These are phyloP conservation scores for Dalbergia oliveri DNA, from an alignment of 306 rosid species.

Conservation along the genomic window DNA sequence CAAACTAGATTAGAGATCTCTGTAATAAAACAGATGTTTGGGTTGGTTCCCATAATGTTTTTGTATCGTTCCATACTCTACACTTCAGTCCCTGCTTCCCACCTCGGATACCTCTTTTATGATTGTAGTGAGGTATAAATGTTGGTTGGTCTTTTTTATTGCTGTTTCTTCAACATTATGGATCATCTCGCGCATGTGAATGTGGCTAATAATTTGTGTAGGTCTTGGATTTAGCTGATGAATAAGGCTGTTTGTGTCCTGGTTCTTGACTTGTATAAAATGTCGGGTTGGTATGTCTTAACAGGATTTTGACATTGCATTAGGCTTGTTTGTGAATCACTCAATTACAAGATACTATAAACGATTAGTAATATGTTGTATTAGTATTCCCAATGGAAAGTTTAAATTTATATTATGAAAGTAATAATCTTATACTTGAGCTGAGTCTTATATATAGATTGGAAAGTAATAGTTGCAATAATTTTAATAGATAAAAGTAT, in stretches of 20 bases:
- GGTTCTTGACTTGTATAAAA: not conserved
- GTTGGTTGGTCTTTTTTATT: not conserved
- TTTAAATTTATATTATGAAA: not conserved
- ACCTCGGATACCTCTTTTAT: no score
- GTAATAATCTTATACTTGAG: no score
- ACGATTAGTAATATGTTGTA: not conserved
- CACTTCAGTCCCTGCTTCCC: not conserved
- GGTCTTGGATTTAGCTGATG: not conserved
- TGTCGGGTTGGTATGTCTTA: not conserved
- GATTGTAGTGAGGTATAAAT: constrained; percentile 4
- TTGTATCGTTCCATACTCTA: constrained; percentile 3
- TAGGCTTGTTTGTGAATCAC: not conserved
- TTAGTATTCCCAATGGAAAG: not conserved
- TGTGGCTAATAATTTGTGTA: not conserved
- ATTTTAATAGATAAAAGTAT: not conserved
- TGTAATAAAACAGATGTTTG: constrained; percentile 31
- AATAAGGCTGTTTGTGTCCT: not conserved
- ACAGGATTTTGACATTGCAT: not conserved
- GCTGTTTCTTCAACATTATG: not conserved
- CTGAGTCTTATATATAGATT: not conserved
- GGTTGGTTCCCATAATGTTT: constrained; percentile 21
- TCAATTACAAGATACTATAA: not conserved
- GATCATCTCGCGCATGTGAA: not conserved
- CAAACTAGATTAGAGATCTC: constrained; percentile 44
- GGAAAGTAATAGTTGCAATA: not conserved